Evolutionary conservation across 768 basidiomycete genomes (phyloP).

Genomic region (Pilatotrama ljubarskyi): DNA sequence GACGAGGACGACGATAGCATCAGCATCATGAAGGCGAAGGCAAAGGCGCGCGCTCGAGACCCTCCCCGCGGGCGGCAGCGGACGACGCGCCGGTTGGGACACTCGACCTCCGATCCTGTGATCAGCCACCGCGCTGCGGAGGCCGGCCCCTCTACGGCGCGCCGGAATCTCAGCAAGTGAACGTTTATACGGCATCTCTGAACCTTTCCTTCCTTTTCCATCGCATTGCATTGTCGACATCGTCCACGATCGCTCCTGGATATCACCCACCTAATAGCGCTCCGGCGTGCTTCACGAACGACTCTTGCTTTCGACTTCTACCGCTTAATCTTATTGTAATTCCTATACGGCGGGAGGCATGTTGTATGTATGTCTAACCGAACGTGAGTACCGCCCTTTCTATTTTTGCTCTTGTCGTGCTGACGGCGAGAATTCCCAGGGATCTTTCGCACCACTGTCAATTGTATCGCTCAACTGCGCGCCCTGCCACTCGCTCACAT

Average conservation of each 20-base stretch:
- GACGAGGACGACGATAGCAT: conserved; percentile 18
- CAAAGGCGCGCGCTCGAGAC: conserved; percentile 13
- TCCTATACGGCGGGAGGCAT: conserved; percentile 14
- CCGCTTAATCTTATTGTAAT: conserved; percentile 24
- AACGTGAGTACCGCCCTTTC: conserved; percentile 1
- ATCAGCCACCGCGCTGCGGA: conserved; percentile 21
- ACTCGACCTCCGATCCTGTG: conserved; percentile 31
- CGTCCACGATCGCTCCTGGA: conserved; percentile 8
- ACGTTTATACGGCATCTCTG: neutral
- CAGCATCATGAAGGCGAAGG: conserved; percentile 19
- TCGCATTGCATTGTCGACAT: neutral
- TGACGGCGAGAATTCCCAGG: neutral
- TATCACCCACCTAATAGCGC: conserved; percentile 11
- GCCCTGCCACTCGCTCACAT: conserved; percentile 9
- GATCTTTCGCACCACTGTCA: neutral
- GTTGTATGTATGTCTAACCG: conserved; percentile 16
- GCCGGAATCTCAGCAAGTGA: conserved; percentile 23
- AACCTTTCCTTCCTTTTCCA: neutral
- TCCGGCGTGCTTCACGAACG: conserved; percentile 1
- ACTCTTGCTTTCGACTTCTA: conserved; percentile 8
- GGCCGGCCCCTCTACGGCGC: conserved; percentile 14
- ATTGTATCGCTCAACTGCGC: conserved; percentile 7
- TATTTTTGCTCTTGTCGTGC: neutral
- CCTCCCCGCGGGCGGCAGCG: conserved; percentile 29
- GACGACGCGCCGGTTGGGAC: conserved; percentile 30